These are phyloP conservation scores for Citrus inodora DNA, from an alignment of 345 rosid genomes.

Conservation along the genomic window DNA sequence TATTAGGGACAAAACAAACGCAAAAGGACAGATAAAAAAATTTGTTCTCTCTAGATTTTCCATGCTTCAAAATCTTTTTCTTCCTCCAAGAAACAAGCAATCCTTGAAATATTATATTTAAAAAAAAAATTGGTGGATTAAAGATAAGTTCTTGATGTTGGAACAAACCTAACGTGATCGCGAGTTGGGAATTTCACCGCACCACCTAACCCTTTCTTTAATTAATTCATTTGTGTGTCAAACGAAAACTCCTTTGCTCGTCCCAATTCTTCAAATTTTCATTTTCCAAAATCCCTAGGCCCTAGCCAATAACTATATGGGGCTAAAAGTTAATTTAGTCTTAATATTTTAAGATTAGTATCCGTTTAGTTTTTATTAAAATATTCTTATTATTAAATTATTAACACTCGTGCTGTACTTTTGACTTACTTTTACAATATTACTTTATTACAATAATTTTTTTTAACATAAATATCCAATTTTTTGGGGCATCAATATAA, in stretches of 20 bases:
- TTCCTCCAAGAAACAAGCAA: not conserved
- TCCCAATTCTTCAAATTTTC: not conserved
- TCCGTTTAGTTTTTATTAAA: accelerated
- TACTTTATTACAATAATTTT: too few species aligned
- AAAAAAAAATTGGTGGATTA: not conserved
- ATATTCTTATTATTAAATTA: accelerated
- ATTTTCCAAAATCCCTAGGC: too few species aligned
- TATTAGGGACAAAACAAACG: too few species aligned
- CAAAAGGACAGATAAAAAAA: not conserved
- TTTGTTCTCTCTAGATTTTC: not conserved
- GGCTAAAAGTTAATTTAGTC: too few species aligned
- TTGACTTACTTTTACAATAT: too few species aligned
- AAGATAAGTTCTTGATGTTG: not conserved
- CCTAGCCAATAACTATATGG: too few species aligned
- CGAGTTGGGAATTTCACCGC: constrained; percentile 5
- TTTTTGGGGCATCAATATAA: too few species aligned
- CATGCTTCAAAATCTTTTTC: constrained; percentile 5
- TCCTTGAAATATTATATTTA: not conserved
- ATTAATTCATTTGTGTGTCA: constrained; percentile 2
- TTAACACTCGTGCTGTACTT: accelerated
- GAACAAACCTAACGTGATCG: constrained; percentile 12
- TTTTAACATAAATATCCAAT: too few species aligned
- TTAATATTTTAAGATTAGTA: too few species aligned
- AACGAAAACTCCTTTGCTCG: not conserved
- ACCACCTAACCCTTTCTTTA: not conserved